These are phyloP conservation scores for Arthroderma sp. DNA, from an alignment of 2,329 filamentous ascomycete genomes.

Conservation along the genomic window DNA sequence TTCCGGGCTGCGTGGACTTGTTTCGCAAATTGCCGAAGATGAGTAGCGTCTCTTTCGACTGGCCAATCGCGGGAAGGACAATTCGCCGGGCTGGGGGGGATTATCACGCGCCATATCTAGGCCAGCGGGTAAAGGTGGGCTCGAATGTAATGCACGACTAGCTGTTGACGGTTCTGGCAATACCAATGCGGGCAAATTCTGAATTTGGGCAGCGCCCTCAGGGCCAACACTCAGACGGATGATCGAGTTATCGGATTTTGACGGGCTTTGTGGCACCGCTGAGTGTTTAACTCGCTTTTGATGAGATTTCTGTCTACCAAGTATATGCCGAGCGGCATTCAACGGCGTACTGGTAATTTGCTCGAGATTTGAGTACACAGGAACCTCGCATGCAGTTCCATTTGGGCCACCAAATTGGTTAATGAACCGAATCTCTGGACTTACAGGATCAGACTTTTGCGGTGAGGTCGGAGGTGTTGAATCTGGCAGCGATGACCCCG, in stretches of 20 bases:
- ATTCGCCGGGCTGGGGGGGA: too few species aligned
- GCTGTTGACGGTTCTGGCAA: background rate
- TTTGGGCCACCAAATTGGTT: slow-evolving; percentile 5
- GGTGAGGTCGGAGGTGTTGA: background rate
- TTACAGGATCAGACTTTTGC: background rate
- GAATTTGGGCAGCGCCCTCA: slow-evolving; percentile 14
- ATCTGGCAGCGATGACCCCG: background rate
- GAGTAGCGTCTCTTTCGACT: too few species aligned
- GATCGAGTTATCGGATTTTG: slow-evolving; percentile 6
- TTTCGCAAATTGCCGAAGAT: too few species aligned
- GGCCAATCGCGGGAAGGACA: too few species aligned
- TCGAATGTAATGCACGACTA: background rate
- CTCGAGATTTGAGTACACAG: background rate
- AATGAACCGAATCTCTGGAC: slow-evolving; percentile 6
- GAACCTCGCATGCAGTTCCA: background rate
- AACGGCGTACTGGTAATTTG: background rate
- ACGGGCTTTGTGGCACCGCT: background rate
- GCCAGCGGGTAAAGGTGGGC: background rate
- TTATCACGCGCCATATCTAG: background rate
- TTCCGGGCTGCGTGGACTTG: too few species aligned
- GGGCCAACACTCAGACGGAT: slow-evolving; percentile 14
- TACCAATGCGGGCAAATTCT: background rate
- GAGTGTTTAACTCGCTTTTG: background rate
- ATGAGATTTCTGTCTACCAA: slow-evolving; percentile 5
- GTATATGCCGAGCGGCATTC: slow-evolving; percentile 7